Base-by-base conservation (phyloP, 768 basidiomycete species). In the Dioszegia aurantiaca region DNA sequence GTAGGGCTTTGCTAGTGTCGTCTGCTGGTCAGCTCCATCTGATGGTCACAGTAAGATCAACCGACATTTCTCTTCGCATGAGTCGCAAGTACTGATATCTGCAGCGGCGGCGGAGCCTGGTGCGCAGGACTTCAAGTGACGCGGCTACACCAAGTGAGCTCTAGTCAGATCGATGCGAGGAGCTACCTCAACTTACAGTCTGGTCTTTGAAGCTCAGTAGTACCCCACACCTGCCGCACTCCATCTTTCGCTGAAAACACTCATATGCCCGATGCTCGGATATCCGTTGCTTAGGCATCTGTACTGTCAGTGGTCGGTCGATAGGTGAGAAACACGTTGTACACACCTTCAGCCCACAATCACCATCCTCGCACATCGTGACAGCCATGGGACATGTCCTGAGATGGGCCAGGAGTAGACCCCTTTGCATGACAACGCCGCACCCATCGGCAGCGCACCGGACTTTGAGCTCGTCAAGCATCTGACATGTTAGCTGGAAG, bases 391-490 rank as follows among this genome's bases (percentile, higher is more conserved):
- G 58, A 46, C 69, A 70, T 9, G 58, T 60, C 23, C 61, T 46
- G 4, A 64, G 19, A 51, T 70, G 69, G 2, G 49, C 52, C 21
- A 70, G 40, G 5, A 70, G 51, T 21, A 65, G 24, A 16, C 69
- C 69, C 10, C 69, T 37, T 51, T 70, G 61, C 69, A 68, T 68
- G 19, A 63, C 53, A 31, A 26, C 33, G 2, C 66, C 69, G 47
- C 69, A 70, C 1, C 36, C 64, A 23, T 65, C 66, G 11, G 63
- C 61, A 16, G 46, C 55, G 56, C 69, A 70, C 30, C 57, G 46
- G 1, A 68, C 67, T 49, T 68, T 67, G 36, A 72, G 59, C 39
- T 72, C 67, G 26, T 67, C 70, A 2, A 71, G 61, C 65, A 68
- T 67, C 62, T 65, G 27, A 1, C 21, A 1, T 11, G 17, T 10